These are phyloP conservation scores for Zancudomyces culisetae DNA, from an alignment of 371 early-diverging fungal genomes.

Conservation along the genomic window DNA sequence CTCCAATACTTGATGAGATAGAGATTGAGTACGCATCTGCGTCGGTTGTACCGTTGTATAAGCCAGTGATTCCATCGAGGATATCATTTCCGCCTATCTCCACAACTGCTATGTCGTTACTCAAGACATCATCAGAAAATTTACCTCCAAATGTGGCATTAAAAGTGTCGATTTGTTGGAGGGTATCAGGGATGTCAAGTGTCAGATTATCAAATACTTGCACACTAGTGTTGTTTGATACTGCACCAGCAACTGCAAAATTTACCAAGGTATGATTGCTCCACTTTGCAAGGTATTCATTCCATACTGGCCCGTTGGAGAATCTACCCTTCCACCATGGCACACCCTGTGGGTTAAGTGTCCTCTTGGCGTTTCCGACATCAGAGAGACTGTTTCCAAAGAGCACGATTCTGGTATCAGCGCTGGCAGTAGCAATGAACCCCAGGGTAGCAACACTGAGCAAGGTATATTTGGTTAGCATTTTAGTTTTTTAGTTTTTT, in stretches of 20 bases:
- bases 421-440: too few species aligned
- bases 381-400: constrained; percentile 22
- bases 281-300: constrained; percentile 5
- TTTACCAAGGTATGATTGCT: constrained; percentile 6
- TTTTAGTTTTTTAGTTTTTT: too few species aligned
- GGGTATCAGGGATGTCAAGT: constrained; percentile 2
- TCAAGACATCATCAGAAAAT: neutral
- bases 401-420: constrained; percentile 10
- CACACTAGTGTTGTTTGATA: constrained; percentile 7
- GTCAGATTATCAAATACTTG: neutral
- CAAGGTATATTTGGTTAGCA: too few species aligned
- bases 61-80: neutral
- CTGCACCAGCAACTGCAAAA: constrained; percentile 7
- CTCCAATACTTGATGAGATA: neutral
- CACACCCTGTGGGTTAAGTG: constrained; percentile 13
- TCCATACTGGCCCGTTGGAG: constrained; percentile 9
- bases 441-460: too few species aligned
- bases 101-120: constrained; percentile 4
- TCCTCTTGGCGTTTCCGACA: constrained; percentile 9
- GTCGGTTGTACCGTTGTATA: neutral
- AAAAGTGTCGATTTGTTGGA: constrained; percentile 6
- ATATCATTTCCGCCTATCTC: constrained; percentile 11
- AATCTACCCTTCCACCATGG: constrained; percentile 14
- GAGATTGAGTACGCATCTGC: neutral
- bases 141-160: neutral